Conservation (phyloP, 306 rosid species). For the Dalbergia cochinchinensis region DNA sequence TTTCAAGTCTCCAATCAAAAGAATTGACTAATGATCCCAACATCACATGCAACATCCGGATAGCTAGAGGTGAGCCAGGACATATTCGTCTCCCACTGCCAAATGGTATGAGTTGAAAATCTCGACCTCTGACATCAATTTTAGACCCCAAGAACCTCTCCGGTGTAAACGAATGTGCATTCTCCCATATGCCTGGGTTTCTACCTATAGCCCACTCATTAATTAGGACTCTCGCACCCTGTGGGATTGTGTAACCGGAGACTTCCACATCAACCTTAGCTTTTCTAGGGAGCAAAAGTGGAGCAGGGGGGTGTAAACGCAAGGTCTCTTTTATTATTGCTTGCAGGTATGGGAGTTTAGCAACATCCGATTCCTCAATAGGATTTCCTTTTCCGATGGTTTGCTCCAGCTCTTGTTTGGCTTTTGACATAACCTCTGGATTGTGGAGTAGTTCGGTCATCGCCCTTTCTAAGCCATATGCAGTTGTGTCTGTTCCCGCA, state of each 20-base stretch:
- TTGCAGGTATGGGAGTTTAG: constrained; percentile 53
- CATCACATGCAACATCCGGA: constrained; percentile 22
- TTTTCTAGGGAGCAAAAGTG: neutral
- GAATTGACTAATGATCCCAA: neutral
- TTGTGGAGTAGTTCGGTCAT: constrained; percentile 35
- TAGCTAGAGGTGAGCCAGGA: constrained; percentile 49
- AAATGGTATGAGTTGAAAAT: constrained; percentile 60
- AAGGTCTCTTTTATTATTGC: neutral
- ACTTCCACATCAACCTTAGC: neutral
- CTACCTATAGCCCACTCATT: neutral
- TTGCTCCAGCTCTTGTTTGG: constrained; percentile 44
- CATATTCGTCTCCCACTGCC: constrained; percentile 49
- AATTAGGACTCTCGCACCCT: constrained; percentile 45
- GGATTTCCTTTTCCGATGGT: constrained; percentile 59
- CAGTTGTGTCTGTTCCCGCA: neutral
- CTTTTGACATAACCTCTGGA: constrained; percentile 52
- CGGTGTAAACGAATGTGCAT: constrained; percentile 48
- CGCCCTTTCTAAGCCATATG: neutral
- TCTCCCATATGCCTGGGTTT: constrained; percentile 42
- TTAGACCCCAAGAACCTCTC: constrained; percentile 48
- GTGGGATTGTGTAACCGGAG: constrained; percentile 49
- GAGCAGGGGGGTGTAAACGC: neutral
- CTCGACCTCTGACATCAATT: constrained; percentile 36
- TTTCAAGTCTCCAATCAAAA: neutral
- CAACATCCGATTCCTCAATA: constrained; percentile 54